Evolutionary conservation across 2,329 filamentous ascomycete genomes (phyloP).

Genomic region (Fusarium sp.): DNA sequence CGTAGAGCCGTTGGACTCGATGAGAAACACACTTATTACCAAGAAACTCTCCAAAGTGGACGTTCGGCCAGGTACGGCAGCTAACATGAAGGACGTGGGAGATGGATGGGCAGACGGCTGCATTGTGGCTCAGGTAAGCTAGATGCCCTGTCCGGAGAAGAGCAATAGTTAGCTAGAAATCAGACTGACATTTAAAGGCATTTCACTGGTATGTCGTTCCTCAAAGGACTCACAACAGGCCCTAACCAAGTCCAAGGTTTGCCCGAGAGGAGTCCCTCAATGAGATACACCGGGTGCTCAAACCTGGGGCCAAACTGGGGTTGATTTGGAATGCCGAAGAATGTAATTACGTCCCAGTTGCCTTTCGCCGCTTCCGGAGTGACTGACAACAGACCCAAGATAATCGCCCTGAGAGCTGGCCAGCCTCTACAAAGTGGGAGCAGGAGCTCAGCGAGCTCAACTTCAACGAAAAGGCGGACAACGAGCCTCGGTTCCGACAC

Average conservation of each 20-base stretch:
- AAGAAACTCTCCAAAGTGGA: constrained; percentile 67
- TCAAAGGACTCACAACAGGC: not conserved
- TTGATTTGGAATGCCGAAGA: constrained; percentile 81
- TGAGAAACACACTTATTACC: constrained; percentile 67
- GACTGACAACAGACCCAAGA: constrained; percentile 53
- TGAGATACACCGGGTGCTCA: constrained; percentile 74
- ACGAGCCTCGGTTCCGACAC: constrained; percentile 72
- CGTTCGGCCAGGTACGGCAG: constrained; percentile 67
- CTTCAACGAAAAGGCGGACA: constrained; percentile 61
- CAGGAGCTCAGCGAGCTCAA: constrained; percentile 68
- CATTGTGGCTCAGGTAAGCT: constrained; percentile 72
- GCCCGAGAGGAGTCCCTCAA: constrained; percentile 68
- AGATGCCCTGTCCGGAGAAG: not conserved
- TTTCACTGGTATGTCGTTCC: constrained; percentile 63
- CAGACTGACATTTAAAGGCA: constrained; percentile 46
- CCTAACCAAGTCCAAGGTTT: constrained; percentile 62
- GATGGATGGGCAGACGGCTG: constrained; percentile 69
- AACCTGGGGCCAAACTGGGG: constrained; percentile 67
- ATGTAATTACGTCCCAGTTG: constrained; percentile 55
- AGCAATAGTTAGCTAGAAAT: not conserved
- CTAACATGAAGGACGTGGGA: constrained; percentile 62
- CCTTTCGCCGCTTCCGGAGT: not conserved
- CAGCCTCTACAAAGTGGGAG: constrained; percentile 68
- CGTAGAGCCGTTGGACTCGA: constrained; percentile 71
- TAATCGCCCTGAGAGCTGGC: constrained; percentile 68